phyloP scores from a whole-genome alignment of 2,329 filamentous ascomycete species.

The Mycogone perniciosa region DNA sequence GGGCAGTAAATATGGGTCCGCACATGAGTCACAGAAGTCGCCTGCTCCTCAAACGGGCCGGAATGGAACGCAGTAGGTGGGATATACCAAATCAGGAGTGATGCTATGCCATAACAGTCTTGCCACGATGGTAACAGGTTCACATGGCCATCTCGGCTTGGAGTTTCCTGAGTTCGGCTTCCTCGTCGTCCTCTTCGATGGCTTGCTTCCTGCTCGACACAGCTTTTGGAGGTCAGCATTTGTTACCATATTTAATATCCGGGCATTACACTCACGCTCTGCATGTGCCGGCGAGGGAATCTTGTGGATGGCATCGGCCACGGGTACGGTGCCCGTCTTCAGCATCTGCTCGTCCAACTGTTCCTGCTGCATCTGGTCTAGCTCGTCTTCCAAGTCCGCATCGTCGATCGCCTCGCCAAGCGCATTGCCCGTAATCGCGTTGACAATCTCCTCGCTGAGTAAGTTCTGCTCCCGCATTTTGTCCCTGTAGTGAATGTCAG shows the following conservation, averaged over 20 bases:
- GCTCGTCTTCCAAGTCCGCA: constrained; percentile 74
- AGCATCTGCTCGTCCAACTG: constrained; percentile 91
- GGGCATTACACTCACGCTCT: constrained; percentile 57
- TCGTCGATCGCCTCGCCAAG: constrained; percentile 73
- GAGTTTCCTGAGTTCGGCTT: constrained; percentile 86
- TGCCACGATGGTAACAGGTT: constrained; percentile 16
- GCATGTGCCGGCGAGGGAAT: constrained; percentile 69
- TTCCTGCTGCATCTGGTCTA: constrained; percentile 85
- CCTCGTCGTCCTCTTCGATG: constrained; percentile 83
- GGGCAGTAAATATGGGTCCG: not conserved
- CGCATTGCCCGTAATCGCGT: constrained; percentile 69
- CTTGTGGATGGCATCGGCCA: constrained; percentile 68
- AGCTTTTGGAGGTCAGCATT: constrained; percentile 20
- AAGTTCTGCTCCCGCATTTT: constrained; percentile 85
- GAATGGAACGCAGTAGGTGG: not conserved
- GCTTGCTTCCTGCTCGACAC: constrained; percentile 34
- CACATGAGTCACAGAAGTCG: not conserved
- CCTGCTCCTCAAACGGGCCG: constrained; percentile 1
- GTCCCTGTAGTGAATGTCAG: constrained; percentile 58
- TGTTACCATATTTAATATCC: not conserved
- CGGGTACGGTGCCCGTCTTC: constrained; percentile 77
- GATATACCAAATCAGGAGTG: not conserved
- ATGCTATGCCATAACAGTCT: not conserved
- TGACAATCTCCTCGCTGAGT: constrained; percentile 87
- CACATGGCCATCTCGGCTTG: constrained; percentile 97